Conservation (phyloP, 352 stramenopile genomes). For the Phytophthora foliorum region DNA sequence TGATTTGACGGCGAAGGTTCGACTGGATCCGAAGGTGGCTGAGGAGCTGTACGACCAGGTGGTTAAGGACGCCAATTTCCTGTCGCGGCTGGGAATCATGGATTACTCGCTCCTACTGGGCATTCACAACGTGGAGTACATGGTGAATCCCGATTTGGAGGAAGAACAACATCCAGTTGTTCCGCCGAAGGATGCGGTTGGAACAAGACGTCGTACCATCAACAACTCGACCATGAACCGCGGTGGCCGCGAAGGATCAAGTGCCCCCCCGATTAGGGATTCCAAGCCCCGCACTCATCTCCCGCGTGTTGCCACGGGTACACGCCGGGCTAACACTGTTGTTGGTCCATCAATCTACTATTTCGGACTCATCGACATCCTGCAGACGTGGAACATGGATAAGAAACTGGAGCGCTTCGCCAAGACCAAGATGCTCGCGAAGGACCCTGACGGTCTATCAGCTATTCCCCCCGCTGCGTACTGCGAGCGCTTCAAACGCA, state of each 20-base stretch:
- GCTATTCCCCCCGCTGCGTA: conserved; percentile 86
- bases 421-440: conserved; percentile 87
- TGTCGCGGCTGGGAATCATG: conserved; percentile 91
- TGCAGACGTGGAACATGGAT: conserved; percentile 92
- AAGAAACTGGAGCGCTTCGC: conserved; percentile 92
- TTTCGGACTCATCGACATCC: conserved; percentile 90
- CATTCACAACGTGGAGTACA: conserved; percentile 91
- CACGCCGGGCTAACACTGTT: conserved; percentile 86
- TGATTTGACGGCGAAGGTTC: conserved; percentile 86
- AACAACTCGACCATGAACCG: conserved; percentile 57
- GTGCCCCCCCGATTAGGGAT: conserved; percentile 30
- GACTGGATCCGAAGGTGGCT: conserved; percentile 74
- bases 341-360: conserved; percentile 90
- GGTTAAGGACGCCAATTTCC: conserved; percentile 87
- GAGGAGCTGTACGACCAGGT: conserved; percentile 89
- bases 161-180: conserved; percentile 47
- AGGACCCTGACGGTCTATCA: conserved; percentile 84
- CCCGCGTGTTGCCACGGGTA: conserved; percentile 72
- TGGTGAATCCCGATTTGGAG: conserved; percentile 83
- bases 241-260: conserved; percentile 32
- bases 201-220: conserved; percentile 41
- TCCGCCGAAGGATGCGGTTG: conserved; percentile 41
- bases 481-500: conserved; percentile 89
- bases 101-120: conserved; percentile 92
- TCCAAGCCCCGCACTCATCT: conserved; percentile 51